Evolutionary conservation across 2,329 filamentous ascomycete genomes (phyloP), one percentile per base, ranked within the genome.

Genomic region (Penicillium sp.): DNA sequence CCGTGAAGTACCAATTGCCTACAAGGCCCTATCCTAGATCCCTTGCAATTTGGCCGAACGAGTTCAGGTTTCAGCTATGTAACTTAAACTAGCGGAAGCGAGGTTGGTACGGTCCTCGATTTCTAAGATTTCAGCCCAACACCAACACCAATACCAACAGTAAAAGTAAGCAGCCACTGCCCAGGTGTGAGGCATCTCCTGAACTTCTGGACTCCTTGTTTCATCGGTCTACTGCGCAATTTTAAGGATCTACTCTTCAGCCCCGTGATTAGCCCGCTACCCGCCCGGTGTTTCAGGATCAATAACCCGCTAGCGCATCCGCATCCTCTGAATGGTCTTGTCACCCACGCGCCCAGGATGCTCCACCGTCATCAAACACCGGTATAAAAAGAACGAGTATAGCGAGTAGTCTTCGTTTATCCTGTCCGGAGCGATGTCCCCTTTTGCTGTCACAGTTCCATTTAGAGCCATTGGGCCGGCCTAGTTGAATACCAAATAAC

Each of bases 201-300:
- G 29, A 18, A 16, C 29, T 34, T 4, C 7, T 32, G 8, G 11
- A 4, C 29, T 31, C n/a, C 29, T 31, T n/a, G 16, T n/a, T 18
- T 9, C 31, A 34, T 11, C 31, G 14, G 10, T 34, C 18, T 6
- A 18, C 14, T 34, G 31, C 31, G 11, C 14, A 9, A 16, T 34
- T 34, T 34, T 16, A 34, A 34, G 16, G 31, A 16, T 3, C 14
- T 18, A 34, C 16, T 4, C 11, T 3, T 8, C 31, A 18, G 14
- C 8, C 14, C 16, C 9, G 14, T 57, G 49, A 58, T 57, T 58
- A 52, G 56, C 28, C 28, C 9, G 24, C 20, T 49, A 50, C 46
- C 46, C 51, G 49, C 56, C 44, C 28, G 22, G 36, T 51, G 56
- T 59, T 59, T 59, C 56, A 57, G 28, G 46, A 46, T 45, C 39